phyloP scores from a whole-genome alignment of 164 flowering plant genomes.

The Chimonanthus salicifolius region DNA sequence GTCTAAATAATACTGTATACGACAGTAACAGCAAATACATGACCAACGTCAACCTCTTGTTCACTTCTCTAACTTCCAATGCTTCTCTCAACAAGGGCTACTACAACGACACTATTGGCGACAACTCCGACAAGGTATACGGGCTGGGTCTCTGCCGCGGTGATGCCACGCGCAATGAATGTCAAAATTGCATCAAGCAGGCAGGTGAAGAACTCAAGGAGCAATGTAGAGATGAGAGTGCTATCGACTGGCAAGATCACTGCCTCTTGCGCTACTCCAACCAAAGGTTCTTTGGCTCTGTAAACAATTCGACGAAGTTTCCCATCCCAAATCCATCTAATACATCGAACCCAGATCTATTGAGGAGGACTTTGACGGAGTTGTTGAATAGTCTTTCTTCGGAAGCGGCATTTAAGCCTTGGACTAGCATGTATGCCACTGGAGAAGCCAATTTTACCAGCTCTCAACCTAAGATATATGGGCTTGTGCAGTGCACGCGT shows the following conservation, averaged over 20 bases:
- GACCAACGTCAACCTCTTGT: slow-evolving; percentile 13
- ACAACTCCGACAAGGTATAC: slow-evolving; percentile 17
- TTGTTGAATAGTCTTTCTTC: slow-evolving; percentile 14
- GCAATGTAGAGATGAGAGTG: slow-evolving; percentile 20
- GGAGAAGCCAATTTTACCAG: slow-evolving; percentile 2
- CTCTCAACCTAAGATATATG: slow-evolving; percentile 16
- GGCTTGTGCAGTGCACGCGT: slow-evolving; percentile 38
- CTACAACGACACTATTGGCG: slow-evolving; percentile 15
- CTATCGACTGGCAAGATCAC: slow-evolving; percentile 26
- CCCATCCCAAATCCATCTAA: slow-evolving; percentile 5
- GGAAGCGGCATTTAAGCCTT: slow-evolving; percentile 15
- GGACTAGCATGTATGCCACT: slow-evolving; percentile 17
- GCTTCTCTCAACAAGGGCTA: slow-evolving; percentile 13
- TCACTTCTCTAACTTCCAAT: slow-evolving; percentile 13
- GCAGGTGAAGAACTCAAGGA: slow-evolving; percentile 9
- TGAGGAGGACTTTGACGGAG: slow-evolving; percentile 6
- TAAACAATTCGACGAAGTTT: too few relatives aligned
- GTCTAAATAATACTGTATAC: neutral
- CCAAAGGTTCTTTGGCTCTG: slow-evolving; percentile 9
- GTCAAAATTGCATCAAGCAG: slow-evolving; percentile 13
- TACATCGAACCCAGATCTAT: slow-evolving; percentile 12
- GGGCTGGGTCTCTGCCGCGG: slow-evolving; percentile 28
- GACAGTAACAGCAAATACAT: slow-evolving; percentile 3
- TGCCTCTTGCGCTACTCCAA: slow-evolving; percentile 33
- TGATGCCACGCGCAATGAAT: slow-evolving; percentile 1